Evolutionary conservation across 345 rosid species (phyloP).

Genomic region (Laguncularia racemosa): DNA sequence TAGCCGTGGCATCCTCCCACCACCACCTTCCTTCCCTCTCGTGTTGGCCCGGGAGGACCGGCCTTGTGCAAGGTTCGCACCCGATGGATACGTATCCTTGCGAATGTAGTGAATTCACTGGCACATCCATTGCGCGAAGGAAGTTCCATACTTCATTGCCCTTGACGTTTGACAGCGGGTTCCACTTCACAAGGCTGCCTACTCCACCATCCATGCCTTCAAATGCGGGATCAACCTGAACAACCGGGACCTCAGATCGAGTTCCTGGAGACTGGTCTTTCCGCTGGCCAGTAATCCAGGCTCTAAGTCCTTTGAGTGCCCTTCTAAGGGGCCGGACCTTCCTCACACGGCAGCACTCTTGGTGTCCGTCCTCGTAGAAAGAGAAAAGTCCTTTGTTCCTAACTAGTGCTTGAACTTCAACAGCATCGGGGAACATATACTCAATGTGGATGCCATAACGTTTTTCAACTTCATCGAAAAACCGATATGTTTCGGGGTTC

Average conservation of each 20-base stretch:
- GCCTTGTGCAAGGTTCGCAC: slow-evolving; percentile 96
- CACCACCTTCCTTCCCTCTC: slow-evolving; percentile 99
- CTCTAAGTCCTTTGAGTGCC: slow-evolving; percentile 80
- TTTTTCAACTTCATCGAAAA: slow-evolving; percentile 71
- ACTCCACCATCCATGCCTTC: slow-evolving; percentile 84
- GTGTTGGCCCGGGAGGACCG: slow-evolving; percentile 91
- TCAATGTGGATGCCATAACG: slow-evolving; percentile 71
- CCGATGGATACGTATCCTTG: slow-evolving; percentile 89
- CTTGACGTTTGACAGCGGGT: slow-evolving; percentile 78
- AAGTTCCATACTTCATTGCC: slow-evolving; percentile 77
- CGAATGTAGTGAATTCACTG: slow-evolving; percentile 66
- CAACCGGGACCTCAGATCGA: slow-evolving; percentile 77
- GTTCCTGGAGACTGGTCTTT: slow-evolving; percentile 95
- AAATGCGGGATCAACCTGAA: slow-evolving; percentile 85
- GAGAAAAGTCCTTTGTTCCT: slow-evolving; percentile 91
- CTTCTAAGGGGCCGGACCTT: slow-evolving; percentile 92
- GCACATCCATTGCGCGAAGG: slow-evolving; percentile 79
- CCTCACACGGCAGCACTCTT: slow-evolving; percentile 95
- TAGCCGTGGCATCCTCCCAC: slow-evolving; percentile 99
- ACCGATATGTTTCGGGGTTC: slow-evolving; percentile 73
- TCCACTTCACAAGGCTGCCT: slow-evolving; percentile 96
- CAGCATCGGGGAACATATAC: slow-evolving; percentile 94
- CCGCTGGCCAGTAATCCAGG: slow-evolving; percentile 97
- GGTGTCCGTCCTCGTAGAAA: slow-evolving; percentile 94
- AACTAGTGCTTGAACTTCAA: slow-evolving; percentile 85